Percentiles rank a stretch among this genome's conserved stretches.
phyloP scores from a whole-genome alignment of 805 yeast species.

The Candida railenensis region DNA sequence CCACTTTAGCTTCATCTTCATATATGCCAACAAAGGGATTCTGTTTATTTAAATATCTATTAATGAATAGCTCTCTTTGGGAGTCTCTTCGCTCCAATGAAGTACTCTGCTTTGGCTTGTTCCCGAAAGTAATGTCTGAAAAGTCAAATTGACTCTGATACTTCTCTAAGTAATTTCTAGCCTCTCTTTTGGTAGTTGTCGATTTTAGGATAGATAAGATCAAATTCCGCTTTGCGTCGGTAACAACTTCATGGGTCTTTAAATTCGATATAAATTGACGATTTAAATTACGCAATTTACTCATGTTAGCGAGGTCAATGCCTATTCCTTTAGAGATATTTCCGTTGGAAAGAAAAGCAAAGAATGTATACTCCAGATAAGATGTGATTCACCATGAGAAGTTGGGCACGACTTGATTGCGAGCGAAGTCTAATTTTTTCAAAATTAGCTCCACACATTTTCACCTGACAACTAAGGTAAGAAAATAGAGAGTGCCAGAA shows the following conservation, averaged over 20 bases:
- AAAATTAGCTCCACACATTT: too few relatives aligned
- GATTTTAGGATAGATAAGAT: slow-evolving; percentile 83
- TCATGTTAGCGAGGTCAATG: too few relatives aligned
- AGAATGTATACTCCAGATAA: too few relatives aligned
- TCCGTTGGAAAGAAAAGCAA: too few relatives aligned
- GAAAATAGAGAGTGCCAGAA: too few relatives aligned
- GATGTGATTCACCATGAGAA: too few relatives aligned
- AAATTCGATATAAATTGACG: slow-evolving; percentile 38
- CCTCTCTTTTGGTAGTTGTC: slow-evolving; percentile 93
- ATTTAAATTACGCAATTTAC: slow-evolving; percentile 24
- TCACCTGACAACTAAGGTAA: too few relatives aligned
- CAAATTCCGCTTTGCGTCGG: slow-evolving; percentile 59
- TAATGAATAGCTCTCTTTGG: slow-evolving; percentile 32
- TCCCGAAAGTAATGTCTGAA: slow-evolving; percentile 14
- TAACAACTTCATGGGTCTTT: slow-evolving; percentile 27
- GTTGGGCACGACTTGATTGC: too few relatives aligned
- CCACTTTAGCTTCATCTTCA: slow-evolving; percentile 27
- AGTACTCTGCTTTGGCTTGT: slow-evolving; percentile 4
- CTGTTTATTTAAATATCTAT: slow-evolving; percentile 29
- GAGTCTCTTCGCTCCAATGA: slow-evolving; percentile 12
- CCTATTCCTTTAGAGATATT: too few relatives aligned
- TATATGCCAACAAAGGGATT: slow-evolving; percentile 35
- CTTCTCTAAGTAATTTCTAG: slow-evolving; percentile 72
- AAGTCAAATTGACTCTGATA: slow-evolving; percentile 52
- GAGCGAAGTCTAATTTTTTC: too few relatives aligned